Conservation (phyloP, 164 flowering plant genomes). For the Nymphaea thermarum region DNA sequence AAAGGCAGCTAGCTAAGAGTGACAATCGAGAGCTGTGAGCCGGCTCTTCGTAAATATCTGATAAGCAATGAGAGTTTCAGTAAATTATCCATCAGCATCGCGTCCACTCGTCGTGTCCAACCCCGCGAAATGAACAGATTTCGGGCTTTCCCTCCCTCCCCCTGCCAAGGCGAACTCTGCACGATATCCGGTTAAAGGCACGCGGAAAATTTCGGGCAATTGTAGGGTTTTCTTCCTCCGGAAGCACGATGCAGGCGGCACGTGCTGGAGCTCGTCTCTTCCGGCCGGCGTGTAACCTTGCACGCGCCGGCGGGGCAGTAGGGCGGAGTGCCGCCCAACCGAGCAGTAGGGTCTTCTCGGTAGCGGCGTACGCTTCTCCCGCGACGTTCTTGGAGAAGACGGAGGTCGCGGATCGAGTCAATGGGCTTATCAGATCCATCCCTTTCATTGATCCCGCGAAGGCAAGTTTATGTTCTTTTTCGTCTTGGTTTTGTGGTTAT, state of each 20-base stretch:
- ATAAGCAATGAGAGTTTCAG: too few relatives aligned
- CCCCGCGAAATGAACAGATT: too few relatives aligned
- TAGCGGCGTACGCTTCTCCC: conserved; percentile 3
- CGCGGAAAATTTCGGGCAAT: background rate
- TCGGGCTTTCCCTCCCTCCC: too few relatives aligned
- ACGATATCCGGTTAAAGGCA: background rate
- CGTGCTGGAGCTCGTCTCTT: background rate
- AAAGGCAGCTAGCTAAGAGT: too few relatives aligned
- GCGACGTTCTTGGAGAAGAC: conserved; percentile 3
- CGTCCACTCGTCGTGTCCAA: too few relatives aligned
- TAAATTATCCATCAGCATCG: too few relatives aligned
- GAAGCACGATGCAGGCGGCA: conserved; percentile 3
- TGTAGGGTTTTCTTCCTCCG: background rate
- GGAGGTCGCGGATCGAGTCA: conserved; percentile 3
- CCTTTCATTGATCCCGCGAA: conserved; percentile 5
- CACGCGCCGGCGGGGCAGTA: background rate
- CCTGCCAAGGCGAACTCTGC: background rate
- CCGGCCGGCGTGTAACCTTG: background rate
- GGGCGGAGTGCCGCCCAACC: background rate
- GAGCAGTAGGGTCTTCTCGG: background rate
- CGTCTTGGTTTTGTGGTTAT: too few relatives aligned
- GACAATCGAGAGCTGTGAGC: too few relatives aligned
- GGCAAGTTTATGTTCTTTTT: background rate
- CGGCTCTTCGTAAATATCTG: too few relatives aligned
- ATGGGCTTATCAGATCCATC: conserved; percentile 1